Evolutionary conservation across 1,139 yeast genomes (phyloP), one percentile per base, ranked within the genome.

Genomic region (Taphrina populina): DNA sequence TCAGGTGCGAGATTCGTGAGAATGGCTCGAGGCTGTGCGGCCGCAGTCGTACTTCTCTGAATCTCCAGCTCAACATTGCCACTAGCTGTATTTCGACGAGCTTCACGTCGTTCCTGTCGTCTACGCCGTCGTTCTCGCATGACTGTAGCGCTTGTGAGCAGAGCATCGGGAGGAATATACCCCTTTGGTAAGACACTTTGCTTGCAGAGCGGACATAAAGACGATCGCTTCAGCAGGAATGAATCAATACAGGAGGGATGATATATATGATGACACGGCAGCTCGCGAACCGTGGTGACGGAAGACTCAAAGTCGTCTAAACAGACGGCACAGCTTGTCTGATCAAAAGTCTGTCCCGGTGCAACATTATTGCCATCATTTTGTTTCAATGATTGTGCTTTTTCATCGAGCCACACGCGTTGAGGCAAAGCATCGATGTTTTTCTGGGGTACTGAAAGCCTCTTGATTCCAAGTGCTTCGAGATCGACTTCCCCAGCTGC

Each of bases 191-290:
- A 41, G 3, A 61, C 61, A 6, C 63, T 61, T 29, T 58, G 62
- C 52, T 65, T 65, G 56, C 68, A 65, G 20, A 65, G 49, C 8
- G 68, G 68, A 53, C 68, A 65, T 13, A 64, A 60, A 27, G 65
- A 60, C 7, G 66, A 63, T 27, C 63, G 62, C n/a, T 61, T 59
- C 20, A 52, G 59, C 10, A 65, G 52, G 40, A 64, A 65, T 7
- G 66, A 61, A 43, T 65, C 65, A 35, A 65, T 64, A 47, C 68
- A 65, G 33, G 58, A 64, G 7, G 59, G 52, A 29, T 65, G 68
- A 56, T 62, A 65, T 37, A 65, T 64, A 41, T 65, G 68, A 5
- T 58, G 53, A 36, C 68, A 65, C 3, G 68, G 67, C 11, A 65
- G 46, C 43, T 64, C 65, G 34, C 67, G 60, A 3, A 65, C 64